Base-by-base conservation (phyloP, 2,329 filamentous ascomycete species). In the Botrytis porri region DNA sequence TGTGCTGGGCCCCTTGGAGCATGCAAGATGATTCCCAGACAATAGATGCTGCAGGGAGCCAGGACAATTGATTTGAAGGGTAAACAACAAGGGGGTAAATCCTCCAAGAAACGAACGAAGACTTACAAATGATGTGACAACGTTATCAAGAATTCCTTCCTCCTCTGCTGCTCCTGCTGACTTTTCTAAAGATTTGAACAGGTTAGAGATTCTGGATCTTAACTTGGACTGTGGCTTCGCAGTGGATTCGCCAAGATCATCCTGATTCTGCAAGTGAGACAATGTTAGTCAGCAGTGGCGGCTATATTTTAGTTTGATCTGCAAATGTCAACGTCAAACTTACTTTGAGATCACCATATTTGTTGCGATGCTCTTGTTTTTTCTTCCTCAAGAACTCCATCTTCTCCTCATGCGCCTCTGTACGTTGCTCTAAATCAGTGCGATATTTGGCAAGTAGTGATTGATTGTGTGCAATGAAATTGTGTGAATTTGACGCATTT, bases 281-380 rank as follows among this genome's bases (percentile, higher is more conserved):
- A 69, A 57, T 41, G 65, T 69, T 69, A 69, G 65, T 69, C 48
- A 69, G 48, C 65, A 32, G n/a, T n/a, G 54, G 37, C n/a, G 12
- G 43, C 62, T 41, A 69, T 14, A 14, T 57, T 25, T 32, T 67
- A 57, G 48, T 41, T 57, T 16, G 35, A 57, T 57, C 5, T 57
- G 25, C 48, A 69, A 57, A 25, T 8, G 12, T 69, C 65, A 57
- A 69, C 65, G 37, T 69, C 65, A 57, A 57, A 69, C 65, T 69
- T 57, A 69, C 65, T 25, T 41, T 57, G 10, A 69, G 12, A 4
- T n/a, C 18, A 32, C 51, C 65, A 41, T 54, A 22, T 18, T 29
- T 41, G 10, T 20, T 20, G 5, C 65, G 65, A 69, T 69, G 65
- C 7, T 41, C 35, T 16, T 57, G 35, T 32, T 25, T 69, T 4